These are phyloP conservation scores for Cokeromyces recurvatus DNA, from an alignment of 371 early-diverging fungal species.

Conservation along the genomic window DNA sequence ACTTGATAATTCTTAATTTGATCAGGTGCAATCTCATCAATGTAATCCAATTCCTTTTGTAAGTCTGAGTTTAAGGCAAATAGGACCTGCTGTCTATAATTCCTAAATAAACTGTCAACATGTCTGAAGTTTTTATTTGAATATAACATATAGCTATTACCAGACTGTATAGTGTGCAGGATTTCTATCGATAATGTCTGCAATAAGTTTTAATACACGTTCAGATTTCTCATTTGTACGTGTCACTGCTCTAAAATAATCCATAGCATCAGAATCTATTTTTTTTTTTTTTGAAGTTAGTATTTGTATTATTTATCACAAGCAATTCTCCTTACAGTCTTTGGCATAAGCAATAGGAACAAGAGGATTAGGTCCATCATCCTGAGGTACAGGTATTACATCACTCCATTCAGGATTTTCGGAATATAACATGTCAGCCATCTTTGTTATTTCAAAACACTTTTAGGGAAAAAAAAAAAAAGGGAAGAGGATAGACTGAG, in stretches of 20 bases:
- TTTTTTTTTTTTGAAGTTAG: neutral
- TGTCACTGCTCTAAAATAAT: constrained; percentile 83
- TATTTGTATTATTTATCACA: neutral
- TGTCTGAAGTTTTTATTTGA: neutral
- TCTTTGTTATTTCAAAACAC: too few relatives aligned
- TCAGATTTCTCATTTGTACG: constrained; percentile 64
- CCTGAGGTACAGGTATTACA: constrained; percentile 77
- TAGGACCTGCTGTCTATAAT: constrained; percentile 80
- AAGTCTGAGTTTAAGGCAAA: constrained; percentile 61
- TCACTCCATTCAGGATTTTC: constrained; percentile 70
- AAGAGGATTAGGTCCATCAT: constrained; percentile 86
- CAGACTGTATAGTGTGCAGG: constrained; percentile 96
- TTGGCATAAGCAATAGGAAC: constrained; percentile 85
- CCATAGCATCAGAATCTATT: constrained; percentile 78
- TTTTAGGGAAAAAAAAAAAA: too few relatives aligned
- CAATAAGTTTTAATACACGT: constrained; percentile 79
- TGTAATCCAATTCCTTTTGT: constrained; percentile 69
- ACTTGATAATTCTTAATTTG: constrained; percentile 94
- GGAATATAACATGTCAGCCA: constrained; percentile 14
- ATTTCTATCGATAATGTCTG: constrained; percentile 75
- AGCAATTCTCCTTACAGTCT: constrained; percentile 65
- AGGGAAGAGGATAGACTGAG: neutral
- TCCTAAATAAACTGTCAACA: constrained; percentile 43
- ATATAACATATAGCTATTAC: too few relatives aligned
- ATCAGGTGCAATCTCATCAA: constrained; percentile 62